Percentiles rank a stretch among this genome's conserved stretches.
phyloP scores from a whole-genome alignment of 2,329 filamentous ascomycete genomes.

The Chaetoscypha palmicola region DNA sequence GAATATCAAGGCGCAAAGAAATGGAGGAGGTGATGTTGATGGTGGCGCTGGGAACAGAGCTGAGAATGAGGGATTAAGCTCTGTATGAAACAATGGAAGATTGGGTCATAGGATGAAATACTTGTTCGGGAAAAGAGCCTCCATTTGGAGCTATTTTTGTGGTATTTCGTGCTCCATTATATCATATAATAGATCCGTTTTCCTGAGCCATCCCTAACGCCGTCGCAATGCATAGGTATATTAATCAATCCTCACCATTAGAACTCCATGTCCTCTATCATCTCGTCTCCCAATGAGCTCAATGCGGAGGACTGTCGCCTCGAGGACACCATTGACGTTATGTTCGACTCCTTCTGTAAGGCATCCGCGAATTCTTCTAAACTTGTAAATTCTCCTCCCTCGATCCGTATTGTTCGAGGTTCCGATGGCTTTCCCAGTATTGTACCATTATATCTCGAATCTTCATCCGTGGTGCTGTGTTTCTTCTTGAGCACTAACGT shows the following conservation, averaged over 20 bases:
- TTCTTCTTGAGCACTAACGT: slow-evolving; percentile 75
- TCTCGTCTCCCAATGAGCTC: slow-evolving; percentile 29
- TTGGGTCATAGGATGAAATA: neutral
- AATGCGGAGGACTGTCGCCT: slow-evolving; percentile 28
- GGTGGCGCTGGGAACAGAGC: slow-evolving; percentile 25
- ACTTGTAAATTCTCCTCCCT: slow-evolving; percentile 65
- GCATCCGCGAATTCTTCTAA: slow-evolving; percentile 58
- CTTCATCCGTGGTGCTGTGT: slow-evolving; percentile 81
- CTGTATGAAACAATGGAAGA: slow-evolving; percentile 21
- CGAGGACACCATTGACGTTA: slow-evolving; percentile 17
- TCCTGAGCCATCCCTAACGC: slow-evolving; percentile 26
- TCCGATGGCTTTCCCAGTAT: slow-evolving; percentile 70
- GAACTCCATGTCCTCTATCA: slow-evolving; percentile 30
- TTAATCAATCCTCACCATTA: slow-evolving; percentile 9
- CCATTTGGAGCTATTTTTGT: neutral
- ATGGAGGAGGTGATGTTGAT: slow-evolving; percentile 25
- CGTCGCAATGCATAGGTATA: slow-evolving; percentile 27
- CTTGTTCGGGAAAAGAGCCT: neutral
- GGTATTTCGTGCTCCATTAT: slow-evolving; percentile 8
- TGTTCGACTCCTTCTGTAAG: slow-evolving; percentile 25
- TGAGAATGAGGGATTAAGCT: slow-evolving; percentile 26
- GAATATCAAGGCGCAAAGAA: slow-evolving; percentile 23
- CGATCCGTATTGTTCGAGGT: slow-evolving; percentile 64
- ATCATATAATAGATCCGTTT: no score
- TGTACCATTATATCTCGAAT: slow-evolving; percentile 78